A percentile compares a stretch with the other conserved stretches of the same genome.
Evolutionary conservation across 1,284 basidiomycete species (phyloP).

Genomic region (Cystobasidium sp.): DNA sequence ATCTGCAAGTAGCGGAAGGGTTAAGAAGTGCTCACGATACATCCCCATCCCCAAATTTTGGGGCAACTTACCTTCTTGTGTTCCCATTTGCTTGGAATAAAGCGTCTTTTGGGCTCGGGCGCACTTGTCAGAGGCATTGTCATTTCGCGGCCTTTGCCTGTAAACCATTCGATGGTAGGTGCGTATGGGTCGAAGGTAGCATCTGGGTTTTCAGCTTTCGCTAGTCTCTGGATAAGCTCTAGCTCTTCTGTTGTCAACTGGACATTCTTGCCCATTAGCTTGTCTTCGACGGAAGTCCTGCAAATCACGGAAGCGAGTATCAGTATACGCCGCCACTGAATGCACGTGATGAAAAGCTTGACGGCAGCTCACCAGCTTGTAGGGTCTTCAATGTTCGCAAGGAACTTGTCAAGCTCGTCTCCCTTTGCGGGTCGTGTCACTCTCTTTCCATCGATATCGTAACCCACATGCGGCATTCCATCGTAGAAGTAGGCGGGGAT

Average conservation of each 20-base stretch:
- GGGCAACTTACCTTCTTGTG: constrained; percentile 81
- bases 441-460: constrained; percentile 92
- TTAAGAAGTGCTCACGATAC: background rate
- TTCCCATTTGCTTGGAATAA: constrained; percentile 99
- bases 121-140: constrained; percentile 87
- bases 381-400: constrained; percentile 90
- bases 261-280: constrained; percentile 81
- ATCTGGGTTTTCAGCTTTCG: constrained; percentile 90
- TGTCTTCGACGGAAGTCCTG: constrained; percentile 92
- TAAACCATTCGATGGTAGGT: constrained; percentile 94
- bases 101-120: constrained; percentile 94
- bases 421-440: constrained; percentile 92
- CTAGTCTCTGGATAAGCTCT: constrained; percentile 89
- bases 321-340: constrained; percentile 11
- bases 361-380: constrained; percentile 73
- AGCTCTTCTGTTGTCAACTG: constrained; percentile 88
- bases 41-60: background rate
- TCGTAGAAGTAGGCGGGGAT: constrained; percentile 99
- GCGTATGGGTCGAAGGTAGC: constrained; percentile 88
- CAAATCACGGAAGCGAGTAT: constrained; percentile 9
- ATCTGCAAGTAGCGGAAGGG: constrained; percentile 63
- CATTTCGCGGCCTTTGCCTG: constrained; percentile 91
- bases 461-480: constrained; percentile 98
- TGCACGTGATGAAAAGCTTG: constrained; percentile 8
- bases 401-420: constrained; percentile 96